Evolutionary conservation across 2,329 filamentous ascomycete species (phyloP), one percentile per base, ranked within the genome.

Genomic region (Stemphylium lycopersici): DNA sequence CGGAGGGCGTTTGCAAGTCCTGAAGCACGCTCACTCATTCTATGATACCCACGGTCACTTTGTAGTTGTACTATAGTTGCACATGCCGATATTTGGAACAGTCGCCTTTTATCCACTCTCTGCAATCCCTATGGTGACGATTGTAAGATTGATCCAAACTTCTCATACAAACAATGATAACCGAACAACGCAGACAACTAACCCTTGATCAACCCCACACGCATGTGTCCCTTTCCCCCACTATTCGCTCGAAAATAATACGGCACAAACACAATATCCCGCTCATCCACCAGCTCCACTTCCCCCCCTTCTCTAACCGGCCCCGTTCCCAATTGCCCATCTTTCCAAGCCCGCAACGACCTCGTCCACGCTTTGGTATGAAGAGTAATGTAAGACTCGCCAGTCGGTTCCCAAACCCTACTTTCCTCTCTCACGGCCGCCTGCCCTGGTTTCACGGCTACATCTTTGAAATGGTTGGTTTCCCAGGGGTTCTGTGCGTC

Each of bases 21-120:
- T 32, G 7, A 48, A 51, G 33, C 20, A 34, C 18, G n/a, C 33
- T 55, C 41, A n/a, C 24, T 54, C 43, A 38, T 41, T 38, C 31
- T n/a, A 52, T 37, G 52, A 55, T 55, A 55, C 52, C 52, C 48
- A 55, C 48, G 22, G 15, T 51, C 52, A 31, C 39, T 55, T 55
- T 55, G 11, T 38, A 26, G 26, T 48, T 48, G 45, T 48, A 48
- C 20, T 13, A 40, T 34, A 48, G 36, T n/a, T 22, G 39, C 38
- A 40, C 13, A 40, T 40, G 6, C 18, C 38, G 13, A 22, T 13
- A 40, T 24, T 24, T 6, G 4, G 22, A 24, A 24, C 22, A 24
- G 22, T 7, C 22, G 6, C 6, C 22, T 7, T 24, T 24, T 6
- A 3, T 24, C 22, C 4, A 24, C 3, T 24, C 22, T 24, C 6